Percentiles rank a stretch among this genome's conserved stretches.
phyloP scores from a whole-genome alignment of 1,284 basidiomycete species.

The Cutaneotrichosporon sp. region DNA sequence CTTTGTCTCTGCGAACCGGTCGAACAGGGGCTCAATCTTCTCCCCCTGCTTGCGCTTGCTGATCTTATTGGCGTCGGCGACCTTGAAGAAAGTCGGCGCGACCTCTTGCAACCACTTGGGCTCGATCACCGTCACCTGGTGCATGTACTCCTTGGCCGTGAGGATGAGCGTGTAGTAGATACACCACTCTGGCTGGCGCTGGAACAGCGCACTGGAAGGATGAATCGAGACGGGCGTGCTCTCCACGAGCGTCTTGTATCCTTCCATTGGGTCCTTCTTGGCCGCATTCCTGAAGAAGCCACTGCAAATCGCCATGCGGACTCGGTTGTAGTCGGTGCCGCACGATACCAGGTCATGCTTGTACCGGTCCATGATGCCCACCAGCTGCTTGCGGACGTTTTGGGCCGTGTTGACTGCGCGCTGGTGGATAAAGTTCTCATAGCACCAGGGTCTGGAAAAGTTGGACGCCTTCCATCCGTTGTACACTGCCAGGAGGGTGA shows the following conservation, averaged over 20 bases:
- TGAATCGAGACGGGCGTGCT: conserved; percentile 98
- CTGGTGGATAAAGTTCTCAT: conserved; percentile 96
- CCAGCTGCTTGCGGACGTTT: conserved; percentile 92
- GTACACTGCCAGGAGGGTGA: conserved; percentile 93
- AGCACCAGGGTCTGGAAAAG: conserved; percentile 95
- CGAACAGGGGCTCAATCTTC: conserved; percentile 80
- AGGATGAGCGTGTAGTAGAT: conserved; percentile 74
- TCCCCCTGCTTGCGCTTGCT: conserved; percentile 96
- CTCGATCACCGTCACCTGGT: conserved; percentile 90
- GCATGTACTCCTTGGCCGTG: conserved; percentile 86
- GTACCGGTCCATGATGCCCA: conserved; percentile 99
- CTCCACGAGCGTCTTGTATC: conserved; percentile 98
- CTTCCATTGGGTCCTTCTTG: conserved; percentile 69
- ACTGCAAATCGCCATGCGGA: conserved; percentile 93
- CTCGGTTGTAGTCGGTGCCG: conserved; percentile 87
- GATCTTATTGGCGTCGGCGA: conserved; percentile 92
- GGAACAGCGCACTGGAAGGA: conserved; percentile 95
- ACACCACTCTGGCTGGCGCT: conserved; percentile 78
- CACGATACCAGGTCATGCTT: conserved; percentile 81
- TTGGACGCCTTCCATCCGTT: conserved; percentile 96
- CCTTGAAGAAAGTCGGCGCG: conserved; percentile 92
- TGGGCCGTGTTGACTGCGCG: conserved; percentile 96
- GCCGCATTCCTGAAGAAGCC: conserved; percentile 95
- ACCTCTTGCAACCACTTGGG: conserved; percentile 99
- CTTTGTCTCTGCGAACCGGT: conserved; percentile 53